phyloP scores from a whole-genome alignment of 805 yeast genomes.

The Isabelozyma heimii region DNA sequence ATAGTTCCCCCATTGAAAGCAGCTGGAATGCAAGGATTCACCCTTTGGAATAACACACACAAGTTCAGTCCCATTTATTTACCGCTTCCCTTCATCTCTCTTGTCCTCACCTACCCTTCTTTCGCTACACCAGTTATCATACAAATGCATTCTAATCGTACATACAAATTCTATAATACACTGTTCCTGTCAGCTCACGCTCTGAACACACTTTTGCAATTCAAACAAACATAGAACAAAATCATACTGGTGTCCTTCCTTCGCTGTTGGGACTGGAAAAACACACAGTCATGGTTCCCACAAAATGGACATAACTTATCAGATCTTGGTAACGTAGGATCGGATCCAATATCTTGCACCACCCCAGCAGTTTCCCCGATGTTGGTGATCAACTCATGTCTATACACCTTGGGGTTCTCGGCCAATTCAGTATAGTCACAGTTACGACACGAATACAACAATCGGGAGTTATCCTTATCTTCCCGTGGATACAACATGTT shows the following conservation, averaged over 20 bases:
- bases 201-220: slow-evolving; percentile 75
- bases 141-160: background rate
- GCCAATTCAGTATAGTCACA: slow-evolving; percentile 93
- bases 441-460: slow-evolving; percentile 90
- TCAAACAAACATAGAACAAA: slow-evolving; percentile 85
- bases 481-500: slow-evolving; percentile 98
- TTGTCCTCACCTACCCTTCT: background rate
- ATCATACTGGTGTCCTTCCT: slow-evolving; percentile 95
- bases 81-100: background rate
- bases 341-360: slow-evolving; percentile 91
- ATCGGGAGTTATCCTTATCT: slow-evolving; percentile 73
- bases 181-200: slow-evolving; percentile 8
- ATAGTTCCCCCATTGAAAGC: too few relatives aligned
- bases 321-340: slow-evolving; percentile 96
- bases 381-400: slow-evolving; percentile 89
- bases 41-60: too few relatives aligned
- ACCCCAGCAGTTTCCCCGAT: slow-evolving; percentile 97
- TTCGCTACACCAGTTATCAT: background rate
- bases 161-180: background rate
- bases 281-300: slow-evolving; percentile 84
- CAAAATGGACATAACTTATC: slow-evolving; percentile 93
- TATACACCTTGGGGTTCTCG: slow-evolving; percentile 78
- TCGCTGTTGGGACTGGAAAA: slow-evolving; percentile 94
- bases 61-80: background rate
- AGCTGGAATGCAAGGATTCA: too few relatives aligned